Evolutionary conservation across 164 flowering plant species (phyloP).

Genomic region (Dillenia turbinata): DNA sequence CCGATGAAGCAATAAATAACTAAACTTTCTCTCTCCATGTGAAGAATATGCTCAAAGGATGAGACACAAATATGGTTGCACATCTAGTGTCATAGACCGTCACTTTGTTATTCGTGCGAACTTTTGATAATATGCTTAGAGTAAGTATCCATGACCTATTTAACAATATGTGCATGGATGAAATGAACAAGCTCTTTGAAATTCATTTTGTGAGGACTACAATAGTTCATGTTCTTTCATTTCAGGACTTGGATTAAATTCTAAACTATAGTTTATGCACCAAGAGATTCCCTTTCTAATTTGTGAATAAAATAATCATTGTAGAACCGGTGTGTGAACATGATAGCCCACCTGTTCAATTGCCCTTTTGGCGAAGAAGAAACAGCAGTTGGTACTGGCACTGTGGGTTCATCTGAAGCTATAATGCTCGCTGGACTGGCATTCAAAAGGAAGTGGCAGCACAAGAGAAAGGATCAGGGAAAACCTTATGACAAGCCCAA

Average conservation of each 20-base stretch:
- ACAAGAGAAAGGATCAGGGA: conserved; percentile 24
- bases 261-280: too few relatives aligned
- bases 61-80: conserved; percentile 9
- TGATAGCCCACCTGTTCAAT: conserved; percentile 31
- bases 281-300: too few relatives aligned
- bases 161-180: too few relatives aligned
- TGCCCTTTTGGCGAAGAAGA: conserved; percentile 30
- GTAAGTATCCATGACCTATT: too few relatives aligned
- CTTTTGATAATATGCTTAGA: neutral
- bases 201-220: conserved; percentile 16
- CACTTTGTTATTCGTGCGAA: neutral
- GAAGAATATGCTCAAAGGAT: conserved; percentile 20
- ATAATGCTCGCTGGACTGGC: conserved; percentile 33
- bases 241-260: too few relatives aligned
- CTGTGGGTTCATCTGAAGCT: conserved; percentile 34
- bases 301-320: neutral
- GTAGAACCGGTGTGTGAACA: conserved; percentile 36
- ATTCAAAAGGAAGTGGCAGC: conserved; percentile 30
- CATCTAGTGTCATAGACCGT: neutral
- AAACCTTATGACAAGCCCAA: conserved; percentile 28
- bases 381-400: conserved; percentile 29
- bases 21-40: conserved; percentile 15
- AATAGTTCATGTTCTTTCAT: neutral
- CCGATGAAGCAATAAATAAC: too few relatives aligned
- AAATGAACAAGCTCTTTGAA: too few relatives aligned